Evolutionary conservation across 2,329 filamentous ascomycete genomes (phyloP), one percentile per base, ranked within the genome.

Genomic region (Ceratocystis cacaofunesta): DNA sequence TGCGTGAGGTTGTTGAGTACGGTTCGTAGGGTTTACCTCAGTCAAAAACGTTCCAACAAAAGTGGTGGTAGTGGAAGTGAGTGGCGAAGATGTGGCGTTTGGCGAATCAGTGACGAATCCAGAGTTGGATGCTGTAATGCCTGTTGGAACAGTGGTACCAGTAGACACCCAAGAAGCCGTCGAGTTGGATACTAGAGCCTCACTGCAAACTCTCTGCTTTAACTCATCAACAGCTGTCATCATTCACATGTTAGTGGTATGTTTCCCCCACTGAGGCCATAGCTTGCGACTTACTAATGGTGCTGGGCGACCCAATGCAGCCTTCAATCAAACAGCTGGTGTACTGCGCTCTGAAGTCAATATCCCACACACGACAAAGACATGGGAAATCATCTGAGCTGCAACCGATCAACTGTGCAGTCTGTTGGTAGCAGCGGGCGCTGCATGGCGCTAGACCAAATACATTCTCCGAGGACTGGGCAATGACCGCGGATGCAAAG

Each of bases 301-400:
- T 32, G 36, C 32, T 52, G 15, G 28, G 36, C 12, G 58, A 55
- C 25, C 65, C 65, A 8, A 62, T 32, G 32, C 68, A 69, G 28
- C 65, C 64, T 61, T 69, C 67, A 52, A 68, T 66, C 44, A 68
- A 44, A 50, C 67, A 69, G n/a, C 44, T 66, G n/a, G 58, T 62
- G 41, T 66, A 66, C 43, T 69, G 64, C 2, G 67, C 62, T 15
- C 46, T 61, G 46, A 69, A 69, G 2, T 32, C 44, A 4, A 28
- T 36, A 36, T 68, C 58, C 43, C 61, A 68, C 30, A 17, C 32
- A 2, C 28, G 50, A 46, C 68, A 68, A 17, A 50, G 64, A 60
- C 68, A 69, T 12, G 15, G 22, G n/a, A 48, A 65, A 41, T 68
- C 68, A 3, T 60, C 50, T 3, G 25, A n/a, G 12, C 19, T 52